Base-by-base conservation (phyloP, 495 filamentous ascomycete species). In the Penicillium manginii region DNA sequence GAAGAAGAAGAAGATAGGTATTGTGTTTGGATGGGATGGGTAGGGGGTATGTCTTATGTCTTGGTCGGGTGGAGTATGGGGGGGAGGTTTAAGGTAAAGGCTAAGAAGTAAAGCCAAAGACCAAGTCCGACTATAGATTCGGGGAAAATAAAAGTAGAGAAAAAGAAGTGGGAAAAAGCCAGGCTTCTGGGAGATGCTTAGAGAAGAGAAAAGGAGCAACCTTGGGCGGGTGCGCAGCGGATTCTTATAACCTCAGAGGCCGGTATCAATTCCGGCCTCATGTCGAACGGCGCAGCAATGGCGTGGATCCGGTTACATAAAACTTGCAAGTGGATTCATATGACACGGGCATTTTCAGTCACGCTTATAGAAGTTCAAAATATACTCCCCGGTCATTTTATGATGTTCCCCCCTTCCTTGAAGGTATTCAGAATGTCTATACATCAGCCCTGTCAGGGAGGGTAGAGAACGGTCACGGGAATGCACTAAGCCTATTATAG, bases 231-330 rank as follows among this genome's bases (percentile, higher is more conserved):
- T 65, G 64, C 62, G 62, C 56, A 70, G 62, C 62, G 52, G 67
- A 70, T 73, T 77, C 76, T 82, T 80, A 80, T 80, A 83, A 84
- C 80, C 73, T 66, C 60, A 60, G 77, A 79, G 83, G 84, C 83
- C 83, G 84, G 84, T 81, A 81, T 81, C 60, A 62, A 54, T 66
- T 59, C 52, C 66, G 54, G 47, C 57, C 58, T 59, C 66, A 64
- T 45, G 56, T 43, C 47, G 68, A 70, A 64, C 60, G 55, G 45
- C 45, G 21, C 22, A 19, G 55, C 65, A 54, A 65, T 57, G 21
- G 59, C 69, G 72, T 67, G 66, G 58, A 66, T 53, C 61, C 42
- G 39, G 51, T 64, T 53, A 63, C 54, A 54, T 63, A 58, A 29
- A 47, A 23, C 22, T 23, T 50, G 39, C 33, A 43, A 56, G 23